Evolutionary conservation across 192 early-diverging fungal genomes (phyloP).

Genomic region (Coemansia sp.): DNA sequence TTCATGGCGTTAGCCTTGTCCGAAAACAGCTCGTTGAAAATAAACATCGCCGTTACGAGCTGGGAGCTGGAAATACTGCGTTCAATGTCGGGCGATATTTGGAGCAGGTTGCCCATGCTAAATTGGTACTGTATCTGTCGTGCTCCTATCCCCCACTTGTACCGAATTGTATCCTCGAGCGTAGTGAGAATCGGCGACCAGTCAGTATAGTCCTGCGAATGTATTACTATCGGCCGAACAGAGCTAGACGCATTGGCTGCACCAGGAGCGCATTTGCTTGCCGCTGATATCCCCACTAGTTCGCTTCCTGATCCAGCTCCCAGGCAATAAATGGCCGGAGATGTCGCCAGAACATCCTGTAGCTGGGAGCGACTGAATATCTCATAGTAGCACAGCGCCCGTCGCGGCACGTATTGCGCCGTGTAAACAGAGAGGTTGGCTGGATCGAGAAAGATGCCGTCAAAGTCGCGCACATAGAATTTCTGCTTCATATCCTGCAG

Average conservation of each 20-base stretch:
- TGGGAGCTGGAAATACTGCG: conserved; percentile 56
- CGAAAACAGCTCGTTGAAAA: conserved; percentile 88
- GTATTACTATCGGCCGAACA: conserved; percentile 26
- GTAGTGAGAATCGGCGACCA: conserved; percentile 57
- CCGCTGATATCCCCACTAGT: conserved; percentile 74
- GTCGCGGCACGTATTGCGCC: conserved; percentile 82
- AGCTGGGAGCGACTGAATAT: conserved; percentile 59
- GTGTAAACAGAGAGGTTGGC: conserved; percentile 76
- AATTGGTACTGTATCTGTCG: conserved; percentile 57
- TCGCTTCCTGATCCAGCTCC: conserved; percentile 88
- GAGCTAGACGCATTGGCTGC: not conserved
- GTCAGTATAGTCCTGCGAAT: conserved; percentile 64
- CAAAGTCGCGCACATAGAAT: conserved; percentile 82
- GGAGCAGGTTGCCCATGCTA: conserved; percentile 61
- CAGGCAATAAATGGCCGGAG: conserved; percentile 60
- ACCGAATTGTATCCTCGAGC: conserved; percentile 57
- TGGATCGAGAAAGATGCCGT: conserved; percentile 75
- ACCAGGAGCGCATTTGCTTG: conserved; percentile 33
- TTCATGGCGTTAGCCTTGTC: conserved; percentile 73
- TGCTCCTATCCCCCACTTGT: conserved; percentile 51
- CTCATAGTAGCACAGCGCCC: conserved; percentile 82
- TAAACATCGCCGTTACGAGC: conserved; percentile 86
- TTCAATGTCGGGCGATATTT: conserved; percentile 49
- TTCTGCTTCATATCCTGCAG: conserved; percentile 75
- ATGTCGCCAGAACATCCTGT: conserved; percentile 47